phyloP scores from a whole-genome alignment of 2,329 filamentous ascomycete genomes.

The Diaporthe sp. region DNA sequence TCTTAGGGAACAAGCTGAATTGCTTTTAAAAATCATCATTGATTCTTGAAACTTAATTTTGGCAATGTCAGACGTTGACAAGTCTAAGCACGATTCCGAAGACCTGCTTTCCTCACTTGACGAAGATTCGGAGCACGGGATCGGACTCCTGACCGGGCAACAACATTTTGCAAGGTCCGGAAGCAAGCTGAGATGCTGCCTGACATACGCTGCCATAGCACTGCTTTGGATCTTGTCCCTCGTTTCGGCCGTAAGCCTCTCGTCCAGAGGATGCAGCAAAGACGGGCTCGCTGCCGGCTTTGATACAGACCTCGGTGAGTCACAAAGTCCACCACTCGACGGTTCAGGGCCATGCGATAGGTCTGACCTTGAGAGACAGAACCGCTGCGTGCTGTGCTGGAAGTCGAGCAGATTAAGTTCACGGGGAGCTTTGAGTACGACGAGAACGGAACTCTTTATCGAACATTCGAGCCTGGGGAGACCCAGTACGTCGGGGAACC shows the following conservation, averaged over 20 bases:
- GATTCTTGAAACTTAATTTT: neutral
- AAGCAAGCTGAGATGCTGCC: neutral
- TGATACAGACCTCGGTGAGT: neutral
- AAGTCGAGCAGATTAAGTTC: neutral
- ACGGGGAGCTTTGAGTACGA: neutral
- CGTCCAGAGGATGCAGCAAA: neutral
- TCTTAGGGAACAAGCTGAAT: neutral
- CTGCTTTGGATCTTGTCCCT: neutral
- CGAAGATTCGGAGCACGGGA: neutral
- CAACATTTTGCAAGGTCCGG: neutral
- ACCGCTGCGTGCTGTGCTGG: neutral
- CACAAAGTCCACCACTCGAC: neutral
- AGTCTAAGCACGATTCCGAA: neutral
- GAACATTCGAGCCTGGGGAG: neutral
- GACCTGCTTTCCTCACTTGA: neutral
- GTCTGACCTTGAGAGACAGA: neutral
- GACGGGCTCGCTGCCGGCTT: neutral
- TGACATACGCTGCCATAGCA: neutral
- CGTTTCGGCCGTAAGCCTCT: neutral
- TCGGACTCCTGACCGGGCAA: neutral
- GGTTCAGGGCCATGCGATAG: neutral
- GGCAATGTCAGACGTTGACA: neutral
- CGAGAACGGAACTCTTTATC: neutral
- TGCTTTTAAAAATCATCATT: no score
- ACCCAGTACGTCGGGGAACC: neutral